Base-by-base conservation (phyloP, 148 eudicot genomes). In the Camellia japonica region DNA sequence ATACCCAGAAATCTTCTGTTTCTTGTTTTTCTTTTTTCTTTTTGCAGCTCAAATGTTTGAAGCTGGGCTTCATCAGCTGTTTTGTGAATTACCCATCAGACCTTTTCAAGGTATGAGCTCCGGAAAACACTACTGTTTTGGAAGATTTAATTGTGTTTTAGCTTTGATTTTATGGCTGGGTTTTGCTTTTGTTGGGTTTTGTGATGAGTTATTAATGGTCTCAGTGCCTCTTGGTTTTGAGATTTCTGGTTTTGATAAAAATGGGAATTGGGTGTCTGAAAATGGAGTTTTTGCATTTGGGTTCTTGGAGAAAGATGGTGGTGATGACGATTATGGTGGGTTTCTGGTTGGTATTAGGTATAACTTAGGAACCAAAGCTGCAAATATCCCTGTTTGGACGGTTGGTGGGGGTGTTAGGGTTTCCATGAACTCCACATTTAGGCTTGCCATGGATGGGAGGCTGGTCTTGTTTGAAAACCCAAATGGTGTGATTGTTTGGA, bases 261-360 rank as follows among this genome's bases (percentile, higher is more conserved):
- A 38, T 59, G 78, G 65, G 5, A 87, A 56, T 70, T 90, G 84
- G 91, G 87, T 90, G 61, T 90, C 93, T 71, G 86, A 82, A 82
- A 90, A 87, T 90, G 88, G 91, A 78, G 82, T 85, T 79, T 90
- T 90, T 87, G 86, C 86, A 76, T 90, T 90, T 84, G 93, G 93
- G 75, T 90, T 88, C 77, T 72, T 85, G 85, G 85, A 85, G 77
- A 88, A 76, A 66, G 80, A 67, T 62, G 71, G 76, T 78, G 80
- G 79, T 79, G 81, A 85, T 80, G 8, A 19, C 80, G 81, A 85
- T 80, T 12, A 19, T 82, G 86, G 83, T 78, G 86, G 86, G 56
- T 78, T 81, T 85, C 61, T 71, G 78, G 93, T 90, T 75, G 91
- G 91, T 2, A 80, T 90, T 77, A 88, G 84, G 82, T 90, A 90